A percentile compares a stretch with the other conserved stretches of the same genome.
These are phyloP conservation scores for Xylaria sp. DNA, from an alignment of 2,329 filamentous ascomycete genomes.

Conservation along the genomic window DNA sequence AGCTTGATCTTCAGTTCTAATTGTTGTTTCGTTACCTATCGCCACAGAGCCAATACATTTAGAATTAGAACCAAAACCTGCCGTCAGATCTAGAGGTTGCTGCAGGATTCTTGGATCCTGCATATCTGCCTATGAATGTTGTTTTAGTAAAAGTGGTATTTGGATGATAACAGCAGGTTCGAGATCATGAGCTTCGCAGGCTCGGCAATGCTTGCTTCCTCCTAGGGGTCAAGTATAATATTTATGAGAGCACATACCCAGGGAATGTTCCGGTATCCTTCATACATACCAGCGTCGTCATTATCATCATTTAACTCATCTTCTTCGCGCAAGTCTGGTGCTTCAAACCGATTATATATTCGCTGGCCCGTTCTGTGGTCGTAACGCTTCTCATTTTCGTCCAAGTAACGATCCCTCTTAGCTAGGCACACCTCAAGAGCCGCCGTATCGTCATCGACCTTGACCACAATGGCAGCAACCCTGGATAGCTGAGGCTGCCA, in stretches of 20 bases:
- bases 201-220: background rate
- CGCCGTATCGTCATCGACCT: conserved; percentile 61
- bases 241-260: conserved; percentile 53
- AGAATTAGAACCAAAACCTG: conserved; percentile 12
- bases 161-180: background rate
- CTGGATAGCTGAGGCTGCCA: conserved; percentile 73
- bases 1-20: background rate
- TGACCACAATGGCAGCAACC: conserved; percentile 74
- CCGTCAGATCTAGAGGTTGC: conserved; percentile 46
- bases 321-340: conserved; percentile 70
- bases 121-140: conserved; percentile 59
- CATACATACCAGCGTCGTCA: conserved; percentile 54
- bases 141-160: conserved; percentile 18
- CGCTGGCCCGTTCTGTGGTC: conserved; percentile 76
- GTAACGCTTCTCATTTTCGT: conserved; percentile 66
- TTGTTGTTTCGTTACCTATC: background rate
- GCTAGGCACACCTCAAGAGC: conserved; percentile 72
- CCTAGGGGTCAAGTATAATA: background rate
- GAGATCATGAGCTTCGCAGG: background rate
- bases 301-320: conserved; percentile 66
- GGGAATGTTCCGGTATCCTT: conserved; percentile 68
- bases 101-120: conserved; percentile 74
- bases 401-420: conserved; percentile 70
- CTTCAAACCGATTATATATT: conserved; percentile 82
- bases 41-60: conserved; percentile 2